Evolutionary conservation across 2,329 filamentous ascomycete species (phyloP).

Genomic region (Aspergillus melleus): DNA sequence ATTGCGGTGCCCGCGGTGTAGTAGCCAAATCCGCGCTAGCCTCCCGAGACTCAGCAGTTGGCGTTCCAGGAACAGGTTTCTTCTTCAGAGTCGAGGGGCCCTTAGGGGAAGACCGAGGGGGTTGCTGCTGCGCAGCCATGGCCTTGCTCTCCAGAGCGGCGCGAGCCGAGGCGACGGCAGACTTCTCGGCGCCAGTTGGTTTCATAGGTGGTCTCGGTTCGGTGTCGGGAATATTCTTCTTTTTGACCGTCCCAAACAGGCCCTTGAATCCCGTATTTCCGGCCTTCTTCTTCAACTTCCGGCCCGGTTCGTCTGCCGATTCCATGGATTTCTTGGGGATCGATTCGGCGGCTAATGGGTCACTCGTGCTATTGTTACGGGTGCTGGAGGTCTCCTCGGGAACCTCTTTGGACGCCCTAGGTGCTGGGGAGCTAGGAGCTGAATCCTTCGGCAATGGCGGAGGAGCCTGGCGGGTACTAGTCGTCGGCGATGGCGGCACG

Average conservation of each 20-base stretch:
- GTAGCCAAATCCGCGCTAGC: conserved; percentile 11
- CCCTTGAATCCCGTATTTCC: conserved; percentile 44
- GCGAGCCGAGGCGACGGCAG: conserved; percentile 44
- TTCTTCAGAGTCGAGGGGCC: conserved; percentile 32
- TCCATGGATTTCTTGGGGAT: conserved; percentile 34
- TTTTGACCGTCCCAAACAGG: conserved; percentile 45
- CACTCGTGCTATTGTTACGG: conserved; percentile 17
- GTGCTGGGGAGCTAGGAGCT: conserved; percentile 26
- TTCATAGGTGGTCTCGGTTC: conserved; percentile 32
- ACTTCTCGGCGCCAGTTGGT: conserved; percentile 31
- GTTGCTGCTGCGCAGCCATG: conserved; percentile 33
- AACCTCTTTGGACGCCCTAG: conserved; percentile 23
- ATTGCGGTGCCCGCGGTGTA: conserved; percentile 5
- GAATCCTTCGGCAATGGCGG: conserved; percentile 35
- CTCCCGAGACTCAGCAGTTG: conserved; percentile 9
- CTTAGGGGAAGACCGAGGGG: conserved; percentile 23
- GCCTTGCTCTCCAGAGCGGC: conserved; percentile 43
- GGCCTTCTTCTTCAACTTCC: conserved; percentile 47
- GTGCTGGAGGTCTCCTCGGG: conserved; percentile 14
- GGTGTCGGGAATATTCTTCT: conserved; percentile 28
- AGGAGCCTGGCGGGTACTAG: conserved; percentile 29
- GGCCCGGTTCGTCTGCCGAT: conserved; percentile 33
- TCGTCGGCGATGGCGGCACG: conserved; percentile 21
- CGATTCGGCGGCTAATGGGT: conserved; percentile 25
- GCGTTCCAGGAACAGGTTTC: conserved; percentile 30